phyloP scores from a whole-genome alignment of 225 moss, liverwort and hornwort species.

The Physcomitrellopsis africana region DNA sequence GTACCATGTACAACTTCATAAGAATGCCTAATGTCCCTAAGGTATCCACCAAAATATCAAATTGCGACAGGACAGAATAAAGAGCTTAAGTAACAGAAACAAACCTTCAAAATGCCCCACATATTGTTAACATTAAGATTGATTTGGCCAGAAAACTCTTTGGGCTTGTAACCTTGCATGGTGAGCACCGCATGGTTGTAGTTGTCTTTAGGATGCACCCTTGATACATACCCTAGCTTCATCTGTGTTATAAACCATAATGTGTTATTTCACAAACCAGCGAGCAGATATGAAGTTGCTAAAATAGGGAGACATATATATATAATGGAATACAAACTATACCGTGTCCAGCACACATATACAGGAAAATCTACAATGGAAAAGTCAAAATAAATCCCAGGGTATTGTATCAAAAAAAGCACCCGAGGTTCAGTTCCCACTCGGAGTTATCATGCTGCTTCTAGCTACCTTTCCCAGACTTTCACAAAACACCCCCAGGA shows the following conservation, averaged over 20 bases:
- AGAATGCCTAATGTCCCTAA: no score
- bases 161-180: conserved; percentile 97
- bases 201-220: conserved; percentile 95
- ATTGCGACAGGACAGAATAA: background rate
- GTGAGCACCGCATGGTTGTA: conserved; percentile 86
- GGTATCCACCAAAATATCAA: no score
- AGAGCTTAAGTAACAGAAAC: background rate
- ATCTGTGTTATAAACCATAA: conserved; percentile 53
- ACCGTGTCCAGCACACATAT: background rate
- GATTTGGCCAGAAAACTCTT: conserved; percentile 96
- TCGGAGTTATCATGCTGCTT: no score
- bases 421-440: no score
- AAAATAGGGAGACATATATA: background rate
- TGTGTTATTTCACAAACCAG: background rate
- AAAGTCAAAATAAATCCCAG: no score
- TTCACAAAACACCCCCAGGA: no score
- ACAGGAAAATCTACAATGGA: no score
- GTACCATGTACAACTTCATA: no score
- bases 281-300: background rate
- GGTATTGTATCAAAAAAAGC: no score
- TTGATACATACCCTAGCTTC: conserved; percentile 98
- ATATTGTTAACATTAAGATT: conserved; percentile 99
- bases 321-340: background rate
- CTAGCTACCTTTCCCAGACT: no score
- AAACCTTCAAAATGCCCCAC: conserved; percentile 99